Conservation (phyloP, 2,329 filamentous ascomycete genomes). For the Rhinocladiella mackenziei region DNA sequence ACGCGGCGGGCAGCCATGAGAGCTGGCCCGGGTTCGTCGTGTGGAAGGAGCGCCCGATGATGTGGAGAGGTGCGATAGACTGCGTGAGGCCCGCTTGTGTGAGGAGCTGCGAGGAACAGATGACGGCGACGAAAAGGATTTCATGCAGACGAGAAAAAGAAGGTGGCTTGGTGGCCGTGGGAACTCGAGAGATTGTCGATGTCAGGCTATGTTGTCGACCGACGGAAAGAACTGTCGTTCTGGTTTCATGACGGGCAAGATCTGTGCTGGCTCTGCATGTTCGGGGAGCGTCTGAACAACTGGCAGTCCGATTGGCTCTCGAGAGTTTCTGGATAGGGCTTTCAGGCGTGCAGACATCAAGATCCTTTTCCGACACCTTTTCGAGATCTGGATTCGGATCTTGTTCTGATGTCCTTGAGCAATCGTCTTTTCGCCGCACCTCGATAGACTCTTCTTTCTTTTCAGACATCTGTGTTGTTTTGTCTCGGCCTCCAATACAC, state of each 20-base stretch:
- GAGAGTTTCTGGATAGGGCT: too few relatives aligned
- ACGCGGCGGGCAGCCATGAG: conserved; percentile 49
- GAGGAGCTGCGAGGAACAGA: conserved; percentile 46
- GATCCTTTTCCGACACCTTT: too few relatives aligned
- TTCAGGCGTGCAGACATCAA: too few relatives aligned
- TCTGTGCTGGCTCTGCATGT: conserved; percentile 3
- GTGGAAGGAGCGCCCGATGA: conserved; percentile 44
- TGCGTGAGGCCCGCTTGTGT: conserved; percentile 36
- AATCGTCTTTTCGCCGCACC: too few relatives aligned
- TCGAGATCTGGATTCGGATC: too few relatives aligned
- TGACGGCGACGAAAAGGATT: conserved; percentile 39
- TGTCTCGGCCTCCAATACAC: too few relatives aligned
- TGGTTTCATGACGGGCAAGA: conserved; percentile 5
- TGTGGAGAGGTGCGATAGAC: conserved; percentile 40
- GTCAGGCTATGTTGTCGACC: conserved; percentile 1
- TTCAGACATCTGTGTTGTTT: too few relatives aligned
- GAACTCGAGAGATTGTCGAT: conserved; percentile 5
- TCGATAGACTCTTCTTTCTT: too few relatives aligned
- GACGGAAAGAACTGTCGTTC: not conserved
- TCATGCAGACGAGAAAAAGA: conserved; percentile 22
- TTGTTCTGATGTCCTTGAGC: too few relatives aligned
- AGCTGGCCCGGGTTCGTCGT: conserved; percentile 39
- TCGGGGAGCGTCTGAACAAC: not conserved
- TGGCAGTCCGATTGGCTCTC: too few relatives aligned
- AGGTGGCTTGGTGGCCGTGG: conserved; percentile 8